Evolutionary conservation across 352 stramenopile genomes (phyloP), one percentile per base, ranked within the genome.

Genomic region (Globisporangium sylvaticum): DNA sequence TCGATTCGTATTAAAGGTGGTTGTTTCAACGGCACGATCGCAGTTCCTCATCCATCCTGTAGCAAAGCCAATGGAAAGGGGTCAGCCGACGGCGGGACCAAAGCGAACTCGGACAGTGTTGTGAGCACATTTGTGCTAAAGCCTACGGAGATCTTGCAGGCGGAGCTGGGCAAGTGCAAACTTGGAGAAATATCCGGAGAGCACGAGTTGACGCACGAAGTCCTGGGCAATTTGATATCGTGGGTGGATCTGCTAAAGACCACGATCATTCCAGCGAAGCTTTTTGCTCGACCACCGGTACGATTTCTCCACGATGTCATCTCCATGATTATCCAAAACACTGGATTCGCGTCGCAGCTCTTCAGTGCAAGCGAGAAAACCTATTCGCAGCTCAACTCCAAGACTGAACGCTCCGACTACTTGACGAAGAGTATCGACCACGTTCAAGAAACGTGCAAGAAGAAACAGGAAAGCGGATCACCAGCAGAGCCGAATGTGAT

Each of bases 231-330:
- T 37, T 76, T 88, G 14, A 91, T 95, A 77, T 95, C 87, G 1
- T 95, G 87, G 86, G 67, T 83, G 31, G 80, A 92, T 62, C 50
- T 95, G 24, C 62, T 95, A 1, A 94, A 94, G 65, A 90, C 86
- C 4, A 74, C 71, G 15, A 67, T 84, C 7, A 62, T 94, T 0
- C 85, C 87, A 4, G 70, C 70, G 3, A 95, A 95, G 58, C 68
- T 95, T 1, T 94, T 94, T 69, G 72, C 73, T 10, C 76, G 85
- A 6, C 87, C 85, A n/a, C 85, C 87, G 0, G 82, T 95, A 57
- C 83, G 87, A 14, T 95, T 95, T 50, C 59, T 95, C 1, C 87
- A 94, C 60, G 87, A 95, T 62, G 64, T 94, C 22, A 86, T 93
- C 57, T 91, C 84, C 1, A 69, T 80, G 4, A 77, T 91, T 18